Evolutionary conservation across 495 filamentous ascomycete genomes (phyloP).

Genomic region (Penicillium roqueforti): DNA sequence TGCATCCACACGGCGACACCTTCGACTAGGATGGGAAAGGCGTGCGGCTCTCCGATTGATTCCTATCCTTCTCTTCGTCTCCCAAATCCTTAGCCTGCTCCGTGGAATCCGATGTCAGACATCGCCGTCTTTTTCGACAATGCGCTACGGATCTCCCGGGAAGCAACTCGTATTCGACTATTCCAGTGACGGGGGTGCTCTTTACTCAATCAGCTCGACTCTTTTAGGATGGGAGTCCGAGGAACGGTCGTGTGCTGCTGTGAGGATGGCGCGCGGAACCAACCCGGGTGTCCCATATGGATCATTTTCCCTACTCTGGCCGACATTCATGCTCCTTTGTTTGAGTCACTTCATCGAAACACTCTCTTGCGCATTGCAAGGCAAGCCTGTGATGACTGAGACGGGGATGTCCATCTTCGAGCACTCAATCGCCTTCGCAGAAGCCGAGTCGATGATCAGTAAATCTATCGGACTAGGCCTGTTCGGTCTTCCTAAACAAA

Average conservation of each 20-base stretch:
- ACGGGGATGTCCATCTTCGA: slow-evolving; percentile 97
- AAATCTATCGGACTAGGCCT: slow-evolving; percentile 67
- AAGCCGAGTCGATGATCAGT: slow-evolving; percentile 82
- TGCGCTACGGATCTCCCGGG: slow-evolving; percentile 68
- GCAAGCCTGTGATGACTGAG: slow-evolving; percentile 72
- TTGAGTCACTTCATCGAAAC: slow-evolving; percentile 86
- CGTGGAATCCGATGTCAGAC: slow-evolving; percentile 93
- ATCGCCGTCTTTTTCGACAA: slow-evolving; percentile 63
- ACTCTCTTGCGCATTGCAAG: slow-evolving; percentile 81
- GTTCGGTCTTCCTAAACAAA: slow-evolving; percentile 51
- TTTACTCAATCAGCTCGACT: slow-evolving; percentile 64
- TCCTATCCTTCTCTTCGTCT: slow-evolving; percentile 69
- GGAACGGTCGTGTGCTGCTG: slow-evolving; percentile 63
- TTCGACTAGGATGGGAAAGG: slow-evolving; percentile 65
- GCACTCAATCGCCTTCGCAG: slow-evolving; percentile 92
- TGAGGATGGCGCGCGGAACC: slow-evolving; percentile 60
- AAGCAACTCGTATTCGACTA: slow-evolving; percentile 70
- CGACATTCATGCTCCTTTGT: slow-evolving; percentile 76
- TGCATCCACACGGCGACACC: slow-evolving; percentile 75
- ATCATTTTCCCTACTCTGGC: slow-evolving; percentile 82
- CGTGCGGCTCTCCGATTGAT: slow-evolving; percentile 68
- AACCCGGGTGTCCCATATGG: slow-evolving; percentile 54
- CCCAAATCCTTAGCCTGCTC: slow-evolving; percentile 64
- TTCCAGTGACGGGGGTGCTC: slow-evolving; percentile 60
- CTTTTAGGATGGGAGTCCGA: slow-evolving; percentile 67